A percentile compares a stretch with the other conserved stretches of the same genome.
phyloP scores from a whole-genome alignment of 495 filamentous ascomycete genomes.

The Immersiella caudata region DNA sequence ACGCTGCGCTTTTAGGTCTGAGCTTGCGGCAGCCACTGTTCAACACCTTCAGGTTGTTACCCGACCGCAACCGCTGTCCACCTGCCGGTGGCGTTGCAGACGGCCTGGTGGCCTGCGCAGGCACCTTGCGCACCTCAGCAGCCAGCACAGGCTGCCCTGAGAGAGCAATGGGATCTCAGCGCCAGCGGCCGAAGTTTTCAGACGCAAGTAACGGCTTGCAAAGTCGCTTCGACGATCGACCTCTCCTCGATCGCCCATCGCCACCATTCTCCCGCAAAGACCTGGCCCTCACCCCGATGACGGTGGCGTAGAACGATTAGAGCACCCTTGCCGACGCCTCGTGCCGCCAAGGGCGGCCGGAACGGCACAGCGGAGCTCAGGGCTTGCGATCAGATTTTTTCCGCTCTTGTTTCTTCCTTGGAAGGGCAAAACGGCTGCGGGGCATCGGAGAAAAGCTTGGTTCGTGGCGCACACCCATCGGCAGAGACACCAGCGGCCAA shows the following conservation, averaged over 20 bases:
- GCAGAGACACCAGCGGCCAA: not conserved
- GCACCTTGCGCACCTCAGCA: not conserved
- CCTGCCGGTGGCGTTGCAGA: not conserved
- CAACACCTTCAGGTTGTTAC: not conserved
- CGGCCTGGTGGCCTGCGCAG: not conserved
- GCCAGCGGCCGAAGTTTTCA: not conserved
- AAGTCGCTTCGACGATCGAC: not conserved
- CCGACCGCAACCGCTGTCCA: not conserved
- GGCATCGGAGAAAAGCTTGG: conserved; percentile 1
- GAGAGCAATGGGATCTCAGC: too few species aligned
- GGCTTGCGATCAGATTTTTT: not conserved
- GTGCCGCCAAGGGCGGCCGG: not conserved
- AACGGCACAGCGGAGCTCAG: not conserved
- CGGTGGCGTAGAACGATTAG: not conserved
- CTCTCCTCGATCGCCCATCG: not conserved
- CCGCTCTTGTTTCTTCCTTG: not conserved
- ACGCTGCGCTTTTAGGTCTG: not conserved
- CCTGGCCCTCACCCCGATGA: not conserved
- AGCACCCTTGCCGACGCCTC: not conserved
- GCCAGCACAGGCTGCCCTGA: not conserved
- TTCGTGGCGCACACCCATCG: conserved; percentile 1
- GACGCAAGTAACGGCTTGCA: not conserved
- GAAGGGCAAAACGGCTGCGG: not conserved
- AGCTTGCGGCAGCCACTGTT: not conserved
- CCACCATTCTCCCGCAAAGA: not conserved